Evolutionary conservation across 1,284 basidiomycete genomes (phyloP).

Genomic region (Cutaneotrichosporon sp.): DNA sequence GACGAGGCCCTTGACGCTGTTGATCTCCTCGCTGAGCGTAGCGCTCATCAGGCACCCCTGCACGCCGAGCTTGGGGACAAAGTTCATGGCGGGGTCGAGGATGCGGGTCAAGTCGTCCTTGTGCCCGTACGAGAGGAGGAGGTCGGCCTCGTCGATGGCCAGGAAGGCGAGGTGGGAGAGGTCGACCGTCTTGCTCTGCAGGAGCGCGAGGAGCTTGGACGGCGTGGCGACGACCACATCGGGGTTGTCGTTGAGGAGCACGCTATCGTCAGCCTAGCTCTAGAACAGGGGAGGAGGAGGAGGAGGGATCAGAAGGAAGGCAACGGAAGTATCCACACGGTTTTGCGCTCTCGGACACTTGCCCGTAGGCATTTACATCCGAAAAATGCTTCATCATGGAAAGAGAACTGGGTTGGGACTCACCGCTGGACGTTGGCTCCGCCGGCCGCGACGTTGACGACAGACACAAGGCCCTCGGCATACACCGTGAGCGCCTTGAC

Average conservation of each 20-base stretch:
- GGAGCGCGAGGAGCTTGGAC: constrained; percentile 72
- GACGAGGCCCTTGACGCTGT: constrained; percentile 82
- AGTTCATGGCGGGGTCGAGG: constrained; percentile 60
- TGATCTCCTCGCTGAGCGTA: constrained; percentile 95
- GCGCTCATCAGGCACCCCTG: constrained; percentile 98
- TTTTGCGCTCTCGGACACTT: constrained; percentile 54
- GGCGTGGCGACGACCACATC: constrained; percentile 93
- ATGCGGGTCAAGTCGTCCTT: constrained; percentile 87
- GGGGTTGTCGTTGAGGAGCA: constrained; percentile 82
- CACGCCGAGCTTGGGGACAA: constrained; percentile 77
- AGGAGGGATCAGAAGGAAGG: constrained; percentile 52
- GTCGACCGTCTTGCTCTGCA: constrained; percentile 70
- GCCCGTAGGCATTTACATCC: constrained; percentile 49
- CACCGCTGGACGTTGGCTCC: constrained; percentile 75
- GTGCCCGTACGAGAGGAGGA: constrained; percentile 96
- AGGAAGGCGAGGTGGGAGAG: constrained; percentile 70
- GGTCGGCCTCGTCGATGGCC: constrained; percentile 96
- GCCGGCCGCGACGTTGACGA: constrained; percentile 79
- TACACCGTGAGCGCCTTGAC: constrained; percentile 68
- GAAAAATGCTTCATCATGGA: constrained; percentile 53
- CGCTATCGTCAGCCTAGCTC: constrained; percentile 49
- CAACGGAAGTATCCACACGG: constrained; percentile 54
- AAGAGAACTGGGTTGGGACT: constrained; percentile 33
- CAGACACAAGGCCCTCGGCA: constrained; percentile 71
- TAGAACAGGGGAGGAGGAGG: not conserved